Evolutionary conservation across 371 early-diverging fungal genomes (phyloP).

Genomic region (Amoeboaphelidium occidentale): DNA sequence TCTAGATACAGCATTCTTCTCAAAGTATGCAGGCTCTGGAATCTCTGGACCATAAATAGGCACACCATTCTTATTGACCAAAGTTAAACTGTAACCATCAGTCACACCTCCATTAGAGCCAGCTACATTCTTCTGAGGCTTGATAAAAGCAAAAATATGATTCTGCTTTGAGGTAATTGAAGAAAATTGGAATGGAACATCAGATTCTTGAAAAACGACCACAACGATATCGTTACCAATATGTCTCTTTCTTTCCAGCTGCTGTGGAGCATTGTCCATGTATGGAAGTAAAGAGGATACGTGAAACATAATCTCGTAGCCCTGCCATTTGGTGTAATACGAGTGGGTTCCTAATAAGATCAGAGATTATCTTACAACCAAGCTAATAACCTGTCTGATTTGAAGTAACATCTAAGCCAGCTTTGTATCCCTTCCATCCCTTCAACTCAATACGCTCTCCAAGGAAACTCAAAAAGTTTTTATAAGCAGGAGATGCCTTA

Average conservation of each 20-base stretch:
- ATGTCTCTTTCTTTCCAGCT: conserved; percentile 55
- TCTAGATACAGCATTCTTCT: conserved; percentile 16
- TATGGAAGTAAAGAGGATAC: conserved; percentile 49
- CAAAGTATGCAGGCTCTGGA: conserved; percentile 32
- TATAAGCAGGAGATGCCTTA: conserved; percentile 24
- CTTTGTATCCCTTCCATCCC: conserved; percentile 51
- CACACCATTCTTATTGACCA: conserved; percentile 28
- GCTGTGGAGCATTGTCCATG: conserved; percentile 36
- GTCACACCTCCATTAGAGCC: conserved; percentile 14
- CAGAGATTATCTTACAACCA: too few species aligned
- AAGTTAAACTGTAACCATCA: conserved; percentile 19
- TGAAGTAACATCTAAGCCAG: conserved; percentile 45
- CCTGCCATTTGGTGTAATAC: conserved; percentile 42
- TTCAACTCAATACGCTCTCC: conserved; percentile 39
- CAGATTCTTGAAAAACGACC: conserved; percentile 20
- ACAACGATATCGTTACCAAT: conserved; percentile 51
- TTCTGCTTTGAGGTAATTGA: conserved; percentile 23
- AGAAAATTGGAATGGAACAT: conserved; percentile 14
- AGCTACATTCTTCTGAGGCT: conserved; percentile 19
- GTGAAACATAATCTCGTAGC: conserved; percentile 67
- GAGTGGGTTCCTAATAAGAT: too few species aligned
- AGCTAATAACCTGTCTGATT: conserved; percentile 39
- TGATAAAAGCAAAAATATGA: conserved; percentile 20
- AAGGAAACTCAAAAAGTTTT: conserved; percentile 33
- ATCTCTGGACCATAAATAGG: conserved; percentile 31